Percentiles rank a stretch among this genome's conserved stretches.
Evolutionary conservation across 2,329 filamentous ascomycete species (phyloP).

Genomic region (Ophiostoma triangulosporum): DNA sequence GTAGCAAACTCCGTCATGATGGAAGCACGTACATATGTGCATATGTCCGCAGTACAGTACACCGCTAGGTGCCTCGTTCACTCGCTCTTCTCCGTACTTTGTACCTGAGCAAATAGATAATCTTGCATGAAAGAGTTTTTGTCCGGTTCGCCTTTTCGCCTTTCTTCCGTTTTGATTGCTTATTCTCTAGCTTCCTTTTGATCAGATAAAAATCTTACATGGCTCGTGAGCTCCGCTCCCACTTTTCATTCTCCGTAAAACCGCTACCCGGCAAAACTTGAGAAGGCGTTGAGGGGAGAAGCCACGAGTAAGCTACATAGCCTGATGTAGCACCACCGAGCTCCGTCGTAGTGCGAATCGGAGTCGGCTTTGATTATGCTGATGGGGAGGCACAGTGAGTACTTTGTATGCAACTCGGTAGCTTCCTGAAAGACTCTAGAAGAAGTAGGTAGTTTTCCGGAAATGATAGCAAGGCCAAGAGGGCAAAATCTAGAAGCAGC

Average conservation of each 20-base stretch:
- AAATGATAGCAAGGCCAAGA: too few species aligned
- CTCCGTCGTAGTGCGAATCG: constrained; percentile 7
- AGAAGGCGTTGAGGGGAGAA: background rate
- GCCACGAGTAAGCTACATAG: background rate
- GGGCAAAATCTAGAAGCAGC: background rate
- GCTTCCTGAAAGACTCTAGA: too few species aligned
- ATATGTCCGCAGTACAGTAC: background rate
- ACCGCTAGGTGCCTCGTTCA: background rate
- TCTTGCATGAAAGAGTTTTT: constrained; percentile 11
- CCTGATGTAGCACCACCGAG: background rate
- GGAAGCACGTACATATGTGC: background rate
- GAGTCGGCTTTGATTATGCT: constrained; percentile 5
- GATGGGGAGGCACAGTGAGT: background rate
- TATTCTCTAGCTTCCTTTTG: background rate
- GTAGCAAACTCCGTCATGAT: background rate
- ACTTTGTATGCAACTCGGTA: background rate
- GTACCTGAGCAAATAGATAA: constrained; percentile 11
- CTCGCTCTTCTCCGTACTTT: background rate
- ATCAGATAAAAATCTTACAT: constrained; percentile 9
- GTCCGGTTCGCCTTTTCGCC: background rate
- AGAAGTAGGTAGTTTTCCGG: too few species aligned
- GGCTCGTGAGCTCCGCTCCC: background rate
- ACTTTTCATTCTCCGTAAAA: background rate
- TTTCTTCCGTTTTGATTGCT: background rate
- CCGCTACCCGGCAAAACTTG: background rate